Evolutionary conservation across 768 basidiomycete genomes (phyloP).

Genomic region (Lyophyllum shimeji): DNA sequence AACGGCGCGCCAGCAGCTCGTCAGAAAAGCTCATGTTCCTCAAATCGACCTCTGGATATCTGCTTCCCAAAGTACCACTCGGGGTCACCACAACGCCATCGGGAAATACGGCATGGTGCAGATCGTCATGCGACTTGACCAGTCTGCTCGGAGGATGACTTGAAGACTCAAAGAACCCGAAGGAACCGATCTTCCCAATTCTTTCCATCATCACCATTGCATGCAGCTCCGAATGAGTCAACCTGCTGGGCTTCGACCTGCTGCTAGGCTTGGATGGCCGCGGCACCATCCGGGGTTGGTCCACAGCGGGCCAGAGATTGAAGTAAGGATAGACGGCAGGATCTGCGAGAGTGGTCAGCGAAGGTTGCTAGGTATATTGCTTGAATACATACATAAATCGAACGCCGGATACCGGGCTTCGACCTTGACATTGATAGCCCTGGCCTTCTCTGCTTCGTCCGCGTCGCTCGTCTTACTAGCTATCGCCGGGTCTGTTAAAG

Average conservation of each 20-base stretch:
- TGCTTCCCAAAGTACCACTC: conserved; percentile 18
- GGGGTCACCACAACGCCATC: conserved; percentile 26
- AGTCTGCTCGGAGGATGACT: neutral
- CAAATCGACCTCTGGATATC: neutral
- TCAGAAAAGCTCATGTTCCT: neutral
- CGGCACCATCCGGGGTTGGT: conserved; percentile 8
- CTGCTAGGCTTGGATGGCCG: conserved; percentile 14
- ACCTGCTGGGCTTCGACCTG: conserved; percentile 12
- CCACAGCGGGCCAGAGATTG: conserved; percentile 25
- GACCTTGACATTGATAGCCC: neutral
- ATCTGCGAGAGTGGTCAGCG: conserved; percentile 19
- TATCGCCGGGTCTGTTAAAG: conserved; percentile 18
- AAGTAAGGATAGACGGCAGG: conserved; percentile 37
- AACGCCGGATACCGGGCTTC: conserved; percentile 21
- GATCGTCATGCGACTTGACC: conserved; percentile 29
- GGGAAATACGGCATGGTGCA: conserved; percentile 32
- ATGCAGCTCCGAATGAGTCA: conserved; percentile 34
- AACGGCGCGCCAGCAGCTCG: conserved; percentile 3
- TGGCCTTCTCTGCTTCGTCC: neutral
- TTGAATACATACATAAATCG: conserved; percentile 19
- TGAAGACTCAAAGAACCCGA: neutral
- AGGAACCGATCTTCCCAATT: conserved; percentile 7
- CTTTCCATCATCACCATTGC: conserved; percentile 38
- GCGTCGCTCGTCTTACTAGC: neutral
- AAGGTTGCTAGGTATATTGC: neutral